Evolutionary conservation across 345 rosid species (phyloP), one percentile per base, ranked within the genome.

Genomic region (Cardamine chenopodiifolia): DNA sequence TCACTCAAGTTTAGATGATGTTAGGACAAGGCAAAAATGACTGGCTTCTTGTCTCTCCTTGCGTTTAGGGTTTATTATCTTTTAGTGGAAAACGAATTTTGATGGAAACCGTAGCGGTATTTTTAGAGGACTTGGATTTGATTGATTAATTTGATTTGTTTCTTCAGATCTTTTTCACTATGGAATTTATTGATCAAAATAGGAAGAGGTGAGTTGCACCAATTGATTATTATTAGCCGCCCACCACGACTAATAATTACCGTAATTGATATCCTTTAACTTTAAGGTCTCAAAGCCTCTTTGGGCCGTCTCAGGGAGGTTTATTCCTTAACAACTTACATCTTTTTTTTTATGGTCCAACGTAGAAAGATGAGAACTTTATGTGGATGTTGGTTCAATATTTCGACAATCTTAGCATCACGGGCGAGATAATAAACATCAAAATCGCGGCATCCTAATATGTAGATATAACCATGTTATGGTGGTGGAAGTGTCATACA

Each of bases 51-150:
- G 65, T 34, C 57, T 69, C 70, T 62, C 42, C 42, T 50, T 75
- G 62, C 35, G 12, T 8, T 69, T 69, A 62, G 70, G 71, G 65
- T 62, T 70, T 68, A 62, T 70, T 68, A 62, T 62, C 59, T 37
- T 76, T 34, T 76, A 70, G 66, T 63, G 39, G 17, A 63, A 52
- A 62, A 20, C 8, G 44, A 62, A 65, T 62, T 76, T 76, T 70
- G 75, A 62, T 70, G 69, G 64, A 62, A 45, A 59, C 55, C 28
- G 0, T 54, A 55, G 20, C 17, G 20, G 68, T 68, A 40, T 61
- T 75, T 76, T 75, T 76, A 54, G 55, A 39, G 19, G 59, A 62
- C 54, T 47, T 72, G 75, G 70, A 69, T 76, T 62, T 70, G 66
- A 63, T 76, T 76, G 63, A 63, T 62, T 75, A 26, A 70, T 53